Evolutionary conservation across 1,284 basidiomycete species (phyloP), one percentile per base, ranked within the genome.

Genomic region (Inonotus hispidus): DNA sequence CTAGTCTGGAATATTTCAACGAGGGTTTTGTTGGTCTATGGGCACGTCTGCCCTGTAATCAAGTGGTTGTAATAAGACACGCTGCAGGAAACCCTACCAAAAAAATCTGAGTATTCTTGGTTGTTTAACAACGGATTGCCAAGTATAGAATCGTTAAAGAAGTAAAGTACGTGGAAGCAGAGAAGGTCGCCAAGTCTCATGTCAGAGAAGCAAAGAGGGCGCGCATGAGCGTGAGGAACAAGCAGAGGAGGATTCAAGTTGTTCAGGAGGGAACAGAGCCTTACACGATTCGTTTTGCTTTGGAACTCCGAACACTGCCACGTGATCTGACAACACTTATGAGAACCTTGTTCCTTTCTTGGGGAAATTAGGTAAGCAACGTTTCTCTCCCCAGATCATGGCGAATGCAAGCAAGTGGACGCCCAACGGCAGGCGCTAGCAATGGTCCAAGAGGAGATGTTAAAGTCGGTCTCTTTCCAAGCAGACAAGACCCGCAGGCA

Each of bases 401-500:
- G n/a, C n/a, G n/a, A n/a, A n/a, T n/a, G n/a, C n/a, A n/a, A n/a
- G n/a, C n/a, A n/a, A n/a, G n/a, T n/a, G 16, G n/a, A 49, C 19
- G 46, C n/a, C 25, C 23, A n/a, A 13, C 21, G 45, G 3, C 19
- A 21, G n/a, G 32, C 32, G 32, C 6, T 23, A 10, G 41, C 46
- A 29, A 52, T 52, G 50, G 50, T 32, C 32, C 50, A 52, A 14
- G 45, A 57, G 52, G 45, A 57, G 10, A 3, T 39, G 6, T 19
- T 61, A 38, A 64, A 60, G 50, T 37, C 68, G n/a, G 74, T 88
- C 21, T 75, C 78, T 65, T 83, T 82, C 67, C 81, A 88, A 68
- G 73, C 75, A 25, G 68, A 74, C 62, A 66, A 66, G 49, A 74
- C 78, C 60, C 78, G 85, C 56, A 74, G 85, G 65, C 73, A 73